Evolutionary conservation across 2,329 filamentous ascomycete genomes (phyloP), one percentile per base, ranked within the genome.

Genomic region (Grosmannia penicillata): DNA sequence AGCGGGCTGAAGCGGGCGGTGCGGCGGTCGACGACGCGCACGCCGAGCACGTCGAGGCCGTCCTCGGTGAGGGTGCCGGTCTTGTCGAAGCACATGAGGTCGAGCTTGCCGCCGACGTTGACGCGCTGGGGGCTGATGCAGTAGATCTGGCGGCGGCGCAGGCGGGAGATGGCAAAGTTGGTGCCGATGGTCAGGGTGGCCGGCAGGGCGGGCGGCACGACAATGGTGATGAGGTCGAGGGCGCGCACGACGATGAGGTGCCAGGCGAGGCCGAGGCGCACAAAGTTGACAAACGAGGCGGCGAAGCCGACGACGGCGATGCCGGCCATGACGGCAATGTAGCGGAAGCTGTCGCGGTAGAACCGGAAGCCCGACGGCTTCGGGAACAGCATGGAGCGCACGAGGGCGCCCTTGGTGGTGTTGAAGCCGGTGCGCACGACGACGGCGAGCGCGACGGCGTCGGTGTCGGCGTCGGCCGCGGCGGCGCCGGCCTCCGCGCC

Each of bases 341-440:
- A 98, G 18, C 87, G 77, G 61, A 98, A 98, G 0, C 89, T 95
- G 56, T 98, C 91, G 30, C 85, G 76, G 56, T 98, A 98, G 55
- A 98, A 98, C 52, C 93, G 96, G 72, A 98, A 98, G 0, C 89
- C 89, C 1, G 89, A 94, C 2, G 91, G 91, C 53, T 98, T 98
- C 0, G 91, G 93, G 54, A 98, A 98, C 27, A 98, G 71, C 89
- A 98, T 98, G 1, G 91, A 96, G 19, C 91, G 81, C 42, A 98
- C 86, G 15, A 98, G 65, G 9, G 91, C 84, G 19, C 91, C 91
- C 56, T 98, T 98, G 2, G 91, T 98, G 0, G 91, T 98, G 55
- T 93, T 93, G 60, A 98, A 98, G 2, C 91, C 91, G 3, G 87
- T 98, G 45, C 91, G 75, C 22, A 95, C 78, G 14, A 94, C 86